A percentile compares a stretch with the other conserved stretches of the same genome.
These are phyloP conservation scores for Cryptosporidium ubiquitum DNA, from an alignment of 169 alveolate species.

Conservation along the genomic window DNA sequence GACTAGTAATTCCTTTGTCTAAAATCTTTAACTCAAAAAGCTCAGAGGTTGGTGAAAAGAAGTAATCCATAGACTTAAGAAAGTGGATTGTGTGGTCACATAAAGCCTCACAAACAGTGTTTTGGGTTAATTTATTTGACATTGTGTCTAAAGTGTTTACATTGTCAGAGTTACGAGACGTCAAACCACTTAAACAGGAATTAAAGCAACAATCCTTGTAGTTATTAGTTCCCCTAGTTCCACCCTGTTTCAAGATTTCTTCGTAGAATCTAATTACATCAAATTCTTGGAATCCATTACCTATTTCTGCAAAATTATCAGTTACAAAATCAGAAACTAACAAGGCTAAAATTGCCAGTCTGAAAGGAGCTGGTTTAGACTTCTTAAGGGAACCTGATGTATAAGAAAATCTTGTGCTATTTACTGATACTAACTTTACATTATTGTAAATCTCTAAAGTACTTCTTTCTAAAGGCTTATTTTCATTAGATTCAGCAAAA, in stretches of 20 bases:
- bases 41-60: conserved; percentile 50
- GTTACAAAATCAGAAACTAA: conserved; percentile 23
- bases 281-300: conserved; percentile 14
- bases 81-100: conserved; percentile 35
- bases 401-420: conserved; percentile 13
- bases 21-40: conserved; percentile 26
- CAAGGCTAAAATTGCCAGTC: conserved; percentile 43
- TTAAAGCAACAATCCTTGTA: conserved; percentile 18
- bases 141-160: not conserved
- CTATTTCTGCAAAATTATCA: conserved; percentile 37
- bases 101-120: conserved; percentile 20
- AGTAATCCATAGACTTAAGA: conserved; percentile 31
- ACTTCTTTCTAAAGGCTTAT: not conserved
- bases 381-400: not conserved
- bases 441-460: not conserved
- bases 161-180: not conserved
- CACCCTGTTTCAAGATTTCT: conserved; percentile 48
- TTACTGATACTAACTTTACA: not conserved
- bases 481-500: not conserved
- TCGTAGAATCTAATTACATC: conserved; percentile 38
- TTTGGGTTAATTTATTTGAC: not conserved
- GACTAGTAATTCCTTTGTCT: not conserved
- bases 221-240: conserved; percentile 14
- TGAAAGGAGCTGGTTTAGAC: conserved; percentile 63
- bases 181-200: conserved; percentile 12